A percentile compares a stretch with the other conserved stretches of the same genome.
These are phyloP conservation scores for Alternaria burnsii DNA, from an alignment of 2,329 filamentous ascomycete species.

Conservation along the genomic window DNA sequence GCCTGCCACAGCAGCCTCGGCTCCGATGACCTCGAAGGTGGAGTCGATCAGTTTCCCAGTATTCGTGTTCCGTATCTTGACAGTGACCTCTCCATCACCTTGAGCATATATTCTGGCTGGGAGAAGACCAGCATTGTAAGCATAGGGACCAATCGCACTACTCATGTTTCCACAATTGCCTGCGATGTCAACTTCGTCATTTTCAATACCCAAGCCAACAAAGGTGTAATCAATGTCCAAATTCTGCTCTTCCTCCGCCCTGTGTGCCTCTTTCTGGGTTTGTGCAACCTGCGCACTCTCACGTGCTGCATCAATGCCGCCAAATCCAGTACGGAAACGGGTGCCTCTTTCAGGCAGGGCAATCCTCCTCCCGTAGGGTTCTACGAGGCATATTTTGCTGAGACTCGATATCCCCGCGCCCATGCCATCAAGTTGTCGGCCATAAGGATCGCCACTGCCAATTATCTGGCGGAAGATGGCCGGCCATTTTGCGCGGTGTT, in stretches of 20 bases:
- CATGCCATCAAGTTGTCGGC: slow-evolving; percentile 75
- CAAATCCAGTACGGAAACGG: slow-evolving; percentile 19
- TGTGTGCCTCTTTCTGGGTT: slow-evolving; percentile 5
- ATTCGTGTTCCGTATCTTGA: slow-evolving; percentile 76
- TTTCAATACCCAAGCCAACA: slow-evolving; percentile 71
- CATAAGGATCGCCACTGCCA: slow-evolving; percentile 71
- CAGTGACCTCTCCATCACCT: slow-evolving; percentile 53
- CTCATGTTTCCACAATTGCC: slow-evolving; percentile 84
- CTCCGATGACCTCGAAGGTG: slow-evolving; percentile 62
- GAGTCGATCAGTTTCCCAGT: slow-evolving; percentile 70
- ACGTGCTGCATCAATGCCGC: slow-evolving; percentile 22
- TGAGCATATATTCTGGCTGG: slow-evolving; percentile 35
- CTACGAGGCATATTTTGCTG: slow-evolving; percentile 75
- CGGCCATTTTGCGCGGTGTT: slow-evolving; percentile 57
- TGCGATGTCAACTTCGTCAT: slow-evolving; percentile 68
- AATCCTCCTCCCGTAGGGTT: slow-evolving; percentile 35
- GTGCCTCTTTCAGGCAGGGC: slow-evolving; percentile 1
- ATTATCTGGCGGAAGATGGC: slow-evolving; percentile 66
- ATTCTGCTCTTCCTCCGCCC: slow-evolving; percentile 9
- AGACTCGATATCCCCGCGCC: slow-evolving; percentile 74
- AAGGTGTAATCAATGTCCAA: slow-evolving; percentile 75
- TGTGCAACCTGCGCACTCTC: slow-evolving; percentile 10
- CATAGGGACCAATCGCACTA: slow-evolving; percentile 71
- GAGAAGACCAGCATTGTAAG: slow-evolving; percentile 64
- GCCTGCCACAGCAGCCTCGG: slow-evolving; percentile 60